Evolutionary conservation across 495 filamentous ascomycete genomes (phyloP).

Genomic region (Aspergillus ellipticus): DNA sequence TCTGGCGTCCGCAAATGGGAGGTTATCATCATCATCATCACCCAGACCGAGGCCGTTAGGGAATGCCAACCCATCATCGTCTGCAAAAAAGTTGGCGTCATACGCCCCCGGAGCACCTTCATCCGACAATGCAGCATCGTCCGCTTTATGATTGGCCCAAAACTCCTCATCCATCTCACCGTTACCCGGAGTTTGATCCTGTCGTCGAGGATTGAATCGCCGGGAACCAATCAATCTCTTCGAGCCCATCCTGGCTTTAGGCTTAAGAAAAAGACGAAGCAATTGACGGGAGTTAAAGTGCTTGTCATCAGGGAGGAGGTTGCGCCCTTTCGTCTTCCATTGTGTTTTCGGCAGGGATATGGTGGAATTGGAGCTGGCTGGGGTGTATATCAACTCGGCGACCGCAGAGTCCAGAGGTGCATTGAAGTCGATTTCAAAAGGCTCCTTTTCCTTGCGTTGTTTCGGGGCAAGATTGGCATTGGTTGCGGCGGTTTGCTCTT

Average conservation of each 20-base stretch:
- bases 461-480: slow-evolving; percentile 51
- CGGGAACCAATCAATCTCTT: slow-evolving; percentile 44
- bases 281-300: slow-evolving; percentile 95
- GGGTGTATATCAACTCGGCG: slow-evolving; percentile 80
- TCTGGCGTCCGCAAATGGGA: slow-evolving; percentile 84
- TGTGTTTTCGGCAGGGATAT: slow-evolving; percentile 88
- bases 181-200: slow-evolving; percentile 52
- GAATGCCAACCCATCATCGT: slow-evolving; percentile 85
- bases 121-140: slow-evolving; percentile 52
- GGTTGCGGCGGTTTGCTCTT: slow-evolving; percentile 66
- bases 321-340: slow-evolving; percentile 89
- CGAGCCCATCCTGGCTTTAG: slow-evolving; percentile 71
- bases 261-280: slow-evolving; percentile 88
- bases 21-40: slow-evolving; percentile 75
- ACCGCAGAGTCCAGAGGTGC: slow-evolving; percentile 64
- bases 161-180: slow-evolving; percentile 88
- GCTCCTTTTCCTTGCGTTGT: slow-evolving; percentile 86
- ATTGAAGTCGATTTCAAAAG: slow-evolving; percentile 88
- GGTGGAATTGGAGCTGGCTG: slow-evolving; percentile 72
- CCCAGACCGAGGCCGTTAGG: slow-evolving; percentile 55
- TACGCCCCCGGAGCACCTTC: slow-evolving; percentile 65
- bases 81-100: slow-evolving; percentile 96
- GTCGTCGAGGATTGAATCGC: slow-evolving; percentile 35
- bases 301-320: slow-evolving; percentile 95
- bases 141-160: slow-evolving; percentile 75